phyloP scores from a whole-genome alignment of 768 basidiomycete genomes.

The Pleurotus tuoliensis region DNA sequence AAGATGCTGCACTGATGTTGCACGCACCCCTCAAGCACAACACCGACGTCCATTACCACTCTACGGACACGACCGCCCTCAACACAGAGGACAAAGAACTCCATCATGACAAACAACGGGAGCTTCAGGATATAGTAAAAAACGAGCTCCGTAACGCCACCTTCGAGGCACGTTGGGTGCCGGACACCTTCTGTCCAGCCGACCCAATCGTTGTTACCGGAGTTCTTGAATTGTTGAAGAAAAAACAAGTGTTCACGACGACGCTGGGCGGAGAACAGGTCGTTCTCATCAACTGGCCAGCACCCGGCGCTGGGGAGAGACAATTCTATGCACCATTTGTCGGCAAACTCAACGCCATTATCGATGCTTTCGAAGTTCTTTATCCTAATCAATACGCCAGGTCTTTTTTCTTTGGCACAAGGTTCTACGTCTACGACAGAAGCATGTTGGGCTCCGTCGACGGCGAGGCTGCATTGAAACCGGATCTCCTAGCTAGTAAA shows the following conservation, averaged over 20 bases:
- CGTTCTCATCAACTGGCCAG: neutral
- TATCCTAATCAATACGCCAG: neutral
- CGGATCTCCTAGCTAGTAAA: neutral
- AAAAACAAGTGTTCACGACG: too few species aligned
- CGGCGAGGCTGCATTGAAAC: conserved; percentile 2
- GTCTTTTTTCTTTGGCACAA: neutral
- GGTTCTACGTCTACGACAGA: neutral
- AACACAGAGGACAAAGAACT: neutral
- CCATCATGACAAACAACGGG: neutral
- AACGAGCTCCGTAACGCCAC: neutral
- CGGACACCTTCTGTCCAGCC: neutral
- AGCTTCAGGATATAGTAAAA: neutral
- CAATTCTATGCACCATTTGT: conserved; percentile 1
- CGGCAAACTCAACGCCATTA: neutral
- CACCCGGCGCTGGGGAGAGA: neutral
- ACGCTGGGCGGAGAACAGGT: neutral
- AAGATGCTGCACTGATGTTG: too few species aligned
- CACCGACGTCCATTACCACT: too few species aligned
- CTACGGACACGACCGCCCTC: neutral
- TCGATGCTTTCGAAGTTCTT: neutral
- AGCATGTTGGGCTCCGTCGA: neutral
- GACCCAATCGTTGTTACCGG: too few species aligned
- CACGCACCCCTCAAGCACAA: too few species aligned
- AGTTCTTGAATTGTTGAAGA: too few species aligned
- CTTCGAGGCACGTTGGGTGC: neutral